phyloP scores from a whole-genome alignment of 306 rosid genomes.

The Neltuma alba region DNA sequence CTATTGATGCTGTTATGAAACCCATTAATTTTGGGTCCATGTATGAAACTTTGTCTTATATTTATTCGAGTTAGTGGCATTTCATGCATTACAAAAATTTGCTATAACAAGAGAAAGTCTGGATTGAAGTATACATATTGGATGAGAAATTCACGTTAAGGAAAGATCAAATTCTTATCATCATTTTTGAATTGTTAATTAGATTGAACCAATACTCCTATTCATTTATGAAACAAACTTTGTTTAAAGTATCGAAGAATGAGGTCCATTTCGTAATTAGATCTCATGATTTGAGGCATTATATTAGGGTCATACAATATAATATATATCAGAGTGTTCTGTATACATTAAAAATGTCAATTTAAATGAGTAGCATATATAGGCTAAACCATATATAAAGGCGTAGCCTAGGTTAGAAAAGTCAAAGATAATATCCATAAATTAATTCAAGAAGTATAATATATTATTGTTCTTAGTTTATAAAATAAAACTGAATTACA shows the following conservation, averaged over 20 bases:
- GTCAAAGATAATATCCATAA: neutral
- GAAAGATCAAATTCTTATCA: neutral
- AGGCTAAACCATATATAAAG: neutral
- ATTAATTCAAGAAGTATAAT: neutral
- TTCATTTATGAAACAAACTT: no score
- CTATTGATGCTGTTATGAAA: neutral
- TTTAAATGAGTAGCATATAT: neutral
- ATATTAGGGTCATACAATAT: neutral
- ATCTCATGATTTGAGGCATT: neutral
- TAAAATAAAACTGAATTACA: no score
- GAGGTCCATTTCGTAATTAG: neutral
- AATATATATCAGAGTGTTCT: neutral
- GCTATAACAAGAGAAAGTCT: neutral
- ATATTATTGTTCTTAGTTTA: no score
- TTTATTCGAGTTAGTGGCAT: neutral
- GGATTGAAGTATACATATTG: neutral
- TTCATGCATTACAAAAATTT: neutral
- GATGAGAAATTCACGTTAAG: neutral
- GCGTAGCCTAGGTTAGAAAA: no score
- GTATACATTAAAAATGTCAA: neutral
- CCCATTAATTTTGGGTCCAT: no score
- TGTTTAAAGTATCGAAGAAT: no score
- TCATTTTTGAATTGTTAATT: neutral
- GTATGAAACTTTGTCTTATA: no score
- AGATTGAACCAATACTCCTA: neutral